Percentiles rank a stretch among this genome's conserved stretches.
phyloP scores from a whole-genome alignment of 805 yeast species.

The Candida qinlingensis region DNA sequence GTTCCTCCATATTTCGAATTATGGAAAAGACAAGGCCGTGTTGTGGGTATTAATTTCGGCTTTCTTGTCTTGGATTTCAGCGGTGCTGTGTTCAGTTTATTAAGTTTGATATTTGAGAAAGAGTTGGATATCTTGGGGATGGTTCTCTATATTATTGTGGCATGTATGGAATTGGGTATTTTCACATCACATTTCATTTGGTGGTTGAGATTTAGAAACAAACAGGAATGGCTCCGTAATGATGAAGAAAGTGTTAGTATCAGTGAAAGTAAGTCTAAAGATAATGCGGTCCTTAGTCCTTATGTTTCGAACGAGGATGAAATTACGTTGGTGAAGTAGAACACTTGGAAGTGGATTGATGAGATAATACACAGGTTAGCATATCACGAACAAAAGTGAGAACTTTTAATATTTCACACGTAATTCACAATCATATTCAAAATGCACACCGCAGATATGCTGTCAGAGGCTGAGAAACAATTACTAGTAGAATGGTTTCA shows the following conservation, averaged over 20 bases:
- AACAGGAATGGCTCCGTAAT: not conserved
- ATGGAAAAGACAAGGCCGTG: conserved; percentile 72
- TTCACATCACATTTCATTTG: conserved; percentile 66
- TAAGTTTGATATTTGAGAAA: conserved; percentile 53
- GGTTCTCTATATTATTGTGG: conserved; percentile 67
- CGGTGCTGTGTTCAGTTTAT: conserved; percentile 79
- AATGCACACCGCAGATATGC: no score
- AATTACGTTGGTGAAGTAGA: no score
- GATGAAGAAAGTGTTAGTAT: conserved; percentile 1
- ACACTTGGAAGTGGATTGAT: no score
- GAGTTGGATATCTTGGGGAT: conserved; percentile 80
- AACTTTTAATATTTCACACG: no score
- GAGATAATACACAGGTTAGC: no score
- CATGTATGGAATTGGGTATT: conserved; percentile 73
- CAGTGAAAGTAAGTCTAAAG: no score
- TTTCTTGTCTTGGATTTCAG: conserved; percentile 69
- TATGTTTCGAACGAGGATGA: no score
- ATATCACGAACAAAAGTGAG: no score
- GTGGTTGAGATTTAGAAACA: conserved; percentile 42
- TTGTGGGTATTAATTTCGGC: conserved; percentile 82
- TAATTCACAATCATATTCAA: no score
- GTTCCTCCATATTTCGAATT: conserved; percentile 88
- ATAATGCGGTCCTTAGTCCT: no score
- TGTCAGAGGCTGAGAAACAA: no score
- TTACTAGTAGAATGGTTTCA: no score